Evolutionary conservation across 1,284 basidiomycete species (phyloP).

Genomic region (Fomitopsis palustris): DNA sequence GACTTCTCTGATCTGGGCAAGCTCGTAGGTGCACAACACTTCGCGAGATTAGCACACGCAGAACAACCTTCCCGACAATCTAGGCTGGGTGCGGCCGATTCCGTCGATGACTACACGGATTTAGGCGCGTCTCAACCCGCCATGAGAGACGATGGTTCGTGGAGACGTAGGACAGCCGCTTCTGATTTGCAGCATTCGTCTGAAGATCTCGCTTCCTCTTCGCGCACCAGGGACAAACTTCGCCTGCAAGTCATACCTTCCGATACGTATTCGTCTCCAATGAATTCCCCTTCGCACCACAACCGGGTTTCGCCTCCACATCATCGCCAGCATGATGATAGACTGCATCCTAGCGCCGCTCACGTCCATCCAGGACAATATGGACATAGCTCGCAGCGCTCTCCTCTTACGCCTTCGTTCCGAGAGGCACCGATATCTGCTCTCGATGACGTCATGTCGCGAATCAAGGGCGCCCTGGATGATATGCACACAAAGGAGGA

Average conservation of each 20-base stretch:
- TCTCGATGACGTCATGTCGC: slow-evolving; percentile 82
- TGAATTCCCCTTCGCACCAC: not conserved
- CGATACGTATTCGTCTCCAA: not conserved
- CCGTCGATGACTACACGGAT: slow-evolving; percentile 42
- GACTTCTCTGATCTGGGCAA: slow-evolving; percentile 75
- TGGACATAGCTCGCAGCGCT: slow-evolving; percentile 22
- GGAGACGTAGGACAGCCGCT: slow-evolving; percentile 34
- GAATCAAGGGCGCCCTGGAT: slow-evolving; percentile 83
- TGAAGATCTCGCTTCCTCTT: not conserved
- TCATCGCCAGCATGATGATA: slow-evolving; percentile 8
- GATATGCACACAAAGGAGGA: slow-evolving; percentile 50
- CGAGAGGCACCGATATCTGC: slow-evolving; percentile 73
- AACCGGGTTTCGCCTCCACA: not conserved
- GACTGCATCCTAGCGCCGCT: not conserved
- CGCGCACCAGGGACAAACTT: not conserved
- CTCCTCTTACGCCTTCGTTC: slow-evolving; percentile 35
- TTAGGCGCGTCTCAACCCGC: slow-evolving; percentile 10
- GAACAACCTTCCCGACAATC: slow-evolving; percentile 19
- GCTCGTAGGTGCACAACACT: slow-evolving; percentile 45
- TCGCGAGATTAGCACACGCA: slow-evolving; percentile 26
- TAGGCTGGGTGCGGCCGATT: slow-evolving; percentile 63
- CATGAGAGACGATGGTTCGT: slow-evolving; percentile 35
- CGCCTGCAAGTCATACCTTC: slow-evolving; percentile 2
- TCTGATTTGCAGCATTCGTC: not conserved
- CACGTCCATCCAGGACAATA: not conserved